Conservation (phyloP, 2,329 filamentous ascomycete genomes). For the Coniosporium tulheliwenetii region DNA sequence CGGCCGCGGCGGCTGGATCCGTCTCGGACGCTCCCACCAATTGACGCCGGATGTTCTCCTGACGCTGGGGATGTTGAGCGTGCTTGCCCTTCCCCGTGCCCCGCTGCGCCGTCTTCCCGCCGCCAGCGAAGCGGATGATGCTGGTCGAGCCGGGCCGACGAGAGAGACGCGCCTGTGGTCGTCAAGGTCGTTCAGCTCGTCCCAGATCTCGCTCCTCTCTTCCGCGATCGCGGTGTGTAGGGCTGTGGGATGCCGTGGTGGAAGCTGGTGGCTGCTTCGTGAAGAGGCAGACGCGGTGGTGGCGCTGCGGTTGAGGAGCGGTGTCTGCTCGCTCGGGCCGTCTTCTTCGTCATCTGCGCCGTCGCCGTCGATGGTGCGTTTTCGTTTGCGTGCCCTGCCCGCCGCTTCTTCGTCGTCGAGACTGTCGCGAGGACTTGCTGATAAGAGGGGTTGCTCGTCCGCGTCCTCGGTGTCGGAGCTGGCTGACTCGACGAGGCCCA, state of each 20-base stretch:
- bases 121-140: neutral
- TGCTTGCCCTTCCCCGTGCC: too few species aligned
- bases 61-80: too few species aligned
- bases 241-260: constrained; percentile 19
- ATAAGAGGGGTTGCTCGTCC: neutral
- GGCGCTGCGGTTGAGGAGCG: constrained; percentile 2
- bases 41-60: neutral
- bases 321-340: constrained; percentile 4
- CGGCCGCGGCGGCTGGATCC: neutral
- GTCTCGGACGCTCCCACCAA: neutral
- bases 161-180: neutral
- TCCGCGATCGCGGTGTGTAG: constrained; percentile 34
- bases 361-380: constrained; percentile 7
- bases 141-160: neutral
- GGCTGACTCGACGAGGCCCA: constrained; percentile 63
- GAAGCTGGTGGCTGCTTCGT: constrained; percentile 3
- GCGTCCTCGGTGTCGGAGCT: constrained; percentile 35
- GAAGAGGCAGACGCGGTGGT: constrained; percentile 6
- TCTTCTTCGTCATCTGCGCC: constrained; percentile 6
- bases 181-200: constrained; percentile 57
- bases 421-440: too few species aligned
- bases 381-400: neutral
- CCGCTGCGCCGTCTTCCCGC: too few species aligned
- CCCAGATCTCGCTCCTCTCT: constrained; percentile 73
- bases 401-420: too few species aligned